A percentile compares a stretch with the other conserved stretches of the same genome.
Conservation (phyloP, 2,329 filamentous ascomycete species). For the Pseudogymnoascus sp. region DNA sequence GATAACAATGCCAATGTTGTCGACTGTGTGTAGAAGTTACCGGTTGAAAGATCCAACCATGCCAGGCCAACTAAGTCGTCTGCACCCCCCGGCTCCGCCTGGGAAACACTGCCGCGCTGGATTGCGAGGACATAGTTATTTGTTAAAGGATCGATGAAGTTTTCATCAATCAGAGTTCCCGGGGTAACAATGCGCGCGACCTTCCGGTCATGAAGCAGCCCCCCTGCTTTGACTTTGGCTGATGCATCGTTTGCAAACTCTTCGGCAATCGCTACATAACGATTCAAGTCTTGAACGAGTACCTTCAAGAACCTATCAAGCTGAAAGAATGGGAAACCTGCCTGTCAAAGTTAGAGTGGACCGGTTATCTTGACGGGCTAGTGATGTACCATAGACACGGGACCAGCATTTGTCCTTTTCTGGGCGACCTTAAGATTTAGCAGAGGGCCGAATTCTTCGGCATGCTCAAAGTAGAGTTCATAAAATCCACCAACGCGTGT, state of each 20-base stretch:
- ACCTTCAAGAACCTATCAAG: constrained; percentile 88
- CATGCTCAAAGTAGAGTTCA: constrained; percentile 95
- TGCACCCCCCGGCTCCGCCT: constrained; percentile 11
- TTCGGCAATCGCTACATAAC: constrained; percentile 88
- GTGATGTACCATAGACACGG: constrained; percentile 68
- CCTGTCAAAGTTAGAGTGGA: constrained; percentile 38
- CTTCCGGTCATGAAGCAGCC: constrained; percentile 72
- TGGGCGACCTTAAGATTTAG: constrained; percentile 79
- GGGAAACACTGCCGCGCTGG: constrained; percentile 40
- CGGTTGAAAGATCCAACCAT: constrained; percentile 93
- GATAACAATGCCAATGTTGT: constrained; percentile 63
- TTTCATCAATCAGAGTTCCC: constrained; percentile 92
- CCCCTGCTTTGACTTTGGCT: constrained; percentile 64
- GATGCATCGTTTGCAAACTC: constrained; percentile 72
- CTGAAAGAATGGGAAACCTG: constrained; percentile 89
- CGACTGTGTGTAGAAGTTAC: constrained; percentile 81
- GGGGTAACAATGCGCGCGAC: constrained; percentile 87
- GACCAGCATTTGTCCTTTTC: constrained; percentile 69
- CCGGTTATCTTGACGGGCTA: neutral
- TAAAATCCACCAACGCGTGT: constrained; percentile 95
- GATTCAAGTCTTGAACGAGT: constrained; percentile 81
- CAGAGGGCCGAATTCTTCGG: constrained; percentile 76
- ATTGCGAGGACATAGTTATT: constrained; percentile 90
- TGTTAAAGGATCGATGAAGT: constrained; percentile 88
- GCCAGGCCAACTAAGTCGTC: constrained; percentile 60